Percentiles rank a stretch among this genome's conserved stretches.
These are phyloP conservation scores for Vanderwaltozyma verrucispora DNA, from an alignment of 805 yeast genomes.

Conservation along the genomic window DNA sequence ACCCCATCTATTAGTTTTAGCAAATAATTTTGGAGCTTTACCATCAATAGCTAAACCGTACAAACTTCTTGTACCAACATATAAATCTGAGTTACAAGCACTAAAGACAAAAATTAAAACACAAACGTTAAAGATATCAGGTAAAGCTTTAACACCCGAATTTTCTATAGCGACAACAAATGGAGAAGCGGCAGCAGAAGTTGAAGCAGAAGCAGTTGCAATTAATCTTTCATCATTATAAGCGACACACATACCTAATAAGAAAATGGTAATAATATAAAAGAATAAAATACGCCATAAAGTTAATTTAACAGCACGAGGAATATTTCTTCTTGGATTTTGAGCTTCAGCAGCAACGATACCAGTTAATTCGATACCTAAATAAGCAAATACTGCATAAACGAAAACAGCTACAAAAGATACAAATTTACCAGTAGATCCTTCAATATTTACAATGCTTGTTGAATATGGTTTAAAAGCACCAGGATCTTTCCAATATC, in stretches of 20 bases:
- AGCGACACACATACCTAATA: constrained; percentile 61
- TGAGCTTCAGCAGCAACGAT: constrained; percentile 66
- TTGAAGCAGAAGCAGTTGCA: constrained; percentile 40
- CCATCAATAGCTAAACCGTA: constrained; percentile 66
- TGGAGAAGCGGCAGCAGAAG: constrained; percentile 68
- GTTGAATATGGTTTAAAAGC: constrained; percentile 42
- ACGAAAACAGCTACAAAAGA: constrained; percentile 54
- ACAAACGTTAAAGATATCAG: constrained; percentile 68
- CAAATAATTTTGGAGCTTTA: constrained; percentile 59
- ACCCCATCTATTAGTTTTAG: constrained; percentile 57
- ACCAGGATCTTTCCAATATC: constrained; percentile 63
- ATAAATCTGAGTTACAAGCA: constrained; percentile 72
- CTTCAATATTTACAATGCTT: constrained; percentile 24
- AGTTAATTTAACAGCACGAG: constrained; percentile 60
- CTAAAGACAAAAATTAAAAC: constrained; percentile 69
- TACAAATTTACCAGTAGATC: constrained; percentile 45
- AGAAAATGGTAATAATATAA: constrained; percentile 49
- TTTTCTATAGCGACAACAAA: constrained; percentile 67
- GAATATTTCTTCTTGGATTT: constrained; percentile 58
- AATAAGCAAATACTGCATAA: constrained; percentile 57
- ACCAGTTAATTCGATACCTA: constrained; percentile 63
- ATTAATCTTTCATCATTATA: constrained; percentile 41
- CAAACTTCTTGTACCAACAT: constrained; percentile 65
- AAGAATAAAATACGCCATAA: constrained; percentile 59
- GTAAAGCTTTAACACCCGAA: constrained; percentile 55